These are phyloP conservation scores for Diaporthe caulivora DNA, from an alignment of 2,329 filamentous ascomycete species.

Conservation along the genomic window DNA sequence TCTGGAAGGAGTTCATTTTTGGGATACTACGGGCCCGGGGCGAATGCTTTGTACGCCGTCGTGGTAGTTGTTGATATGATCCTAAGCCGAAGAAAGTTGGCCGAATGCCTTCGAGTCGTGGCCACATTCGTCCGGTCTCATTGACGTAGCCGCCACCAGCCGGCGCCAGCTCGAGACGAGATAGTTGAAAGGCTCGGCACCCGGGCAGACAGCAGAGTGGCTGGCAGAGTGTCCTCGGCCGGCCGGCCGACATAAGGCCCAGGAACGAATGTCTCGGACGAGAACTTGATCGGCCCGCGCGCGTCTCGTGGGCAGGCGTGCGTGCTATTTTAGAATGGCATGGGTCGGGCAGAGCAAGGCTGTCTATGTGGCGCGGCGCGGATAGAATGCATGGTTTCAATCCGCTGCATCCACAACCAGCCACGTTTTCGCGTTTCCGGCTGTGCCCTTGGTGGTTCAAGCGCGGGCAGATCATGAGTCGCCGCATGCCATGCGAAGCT, in stretches of 20 bases:
- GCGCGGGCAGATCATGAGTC: slow-evolving; percentile 5
- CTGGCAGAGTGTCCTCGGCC: not conserved
- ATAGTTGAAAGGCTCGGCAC: not conserved
- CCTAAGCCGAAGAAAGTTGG: not conserved
- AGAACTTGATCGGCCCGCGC: slow-evolving; percentile 1
- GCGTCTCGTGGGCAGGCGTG: not conserved
- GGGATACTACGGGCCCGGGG: not conserved
- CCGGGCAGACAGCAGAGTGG: not conserved
- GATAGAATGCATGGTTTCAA: not conserved
- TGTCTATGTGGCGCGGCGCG: slow-evolving; percentile 3
- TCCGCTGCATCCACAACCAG: not conserved
- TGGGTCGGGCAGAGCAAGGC: not conserved
- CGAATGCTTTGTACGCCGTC: not conserved
- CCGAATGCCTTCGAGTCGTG: not conserved
- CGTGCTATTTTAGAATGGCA: slow-evolving; percentile 13
- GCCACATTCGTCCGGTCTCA: not conserved
- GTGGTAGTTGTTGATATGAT: not conserved
- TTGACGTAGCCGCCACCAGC: slow-evolving; percentile 3
- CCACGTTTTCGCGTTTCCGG: not conserved
- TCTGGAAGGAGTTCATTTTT: too few species aligned
- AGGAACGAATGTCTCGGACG: slow-evolving; percentile 10
- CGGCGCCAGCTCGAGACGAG: not conserved
- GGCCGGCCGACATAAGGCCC: not conserved
- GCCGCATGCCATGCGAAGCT: slow-evolving; percentile 9
- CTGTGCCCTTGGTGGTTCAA: not conserved